phyloP scores from a whole-genome alignment of 345 rosid genomes.

The Tarenaya hassleriana region DNA sequence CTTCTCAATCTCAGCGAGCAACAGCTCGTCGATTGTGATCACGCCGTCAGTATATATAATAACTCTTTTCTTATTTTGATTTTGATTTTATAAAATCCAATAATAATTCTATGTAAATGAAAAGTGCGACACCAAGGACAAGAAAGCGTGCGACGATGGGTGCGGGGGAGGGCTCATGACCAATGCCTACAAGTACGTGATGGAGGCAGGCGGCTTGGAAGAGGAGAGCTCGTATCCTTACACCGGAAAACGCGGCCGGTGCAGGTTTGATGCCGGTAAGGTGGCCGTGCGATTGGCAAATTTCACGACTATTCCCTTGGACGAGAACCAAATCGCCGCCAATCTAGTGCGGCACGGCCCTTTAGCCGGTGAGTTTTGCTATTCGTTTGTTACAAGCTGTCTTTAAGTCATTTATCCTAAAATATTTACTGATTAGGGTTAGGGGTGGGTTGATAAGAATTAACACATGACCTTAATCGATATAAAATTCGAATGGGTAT shows the following conservation, averaged over 20 bases:
- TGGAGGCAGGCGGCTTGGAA: constrained; percentile 67
- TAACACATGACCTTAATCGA: no score
- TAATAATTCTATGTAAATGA: neutral
- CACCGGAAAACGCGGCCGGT: constrained; percentile 48
- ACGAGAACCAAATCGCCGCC: constrained; percentile 72
- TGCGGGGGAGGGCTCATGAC: constrained; percentile 90
- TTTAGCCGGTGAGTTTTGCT: constrained; percentile 43
- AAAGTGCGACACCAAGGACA: constrained; percentile 64
- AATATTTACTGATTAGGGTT: no score
- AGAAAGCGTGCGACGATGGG: constrained; percentile 59
- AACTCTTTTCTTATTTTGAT: neutral
- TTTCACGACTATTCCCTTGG: constrained; percentile 54
- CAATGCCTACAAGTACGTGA: constrained; percentile 72
- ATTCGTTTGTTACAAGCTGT: neutral
- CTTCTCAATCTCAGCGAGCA: constrained; percentile 92
- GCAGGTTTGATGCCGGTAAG: constrained; percentile 50
- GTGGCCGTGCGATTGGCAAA: constrained; percentile 51
- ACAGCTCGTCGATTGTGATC: constrained; percentile 85
- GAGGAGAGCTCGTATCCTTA: constrained; percentile 70
- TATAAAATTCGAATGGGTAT: no score
- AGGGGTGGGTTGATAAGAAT: no score
- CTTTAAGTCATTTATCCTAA: neutral
- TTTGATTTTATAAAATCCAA: neutral
- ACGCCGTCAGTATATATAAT: constrained; percentile 29
- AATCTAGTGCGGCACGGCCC: constrained; percentile 75